Evolutionary conservation across 2,329 filamentous ascomycete genomes (phyloP).

Genomic region (Beauveria sp.): DNA sequence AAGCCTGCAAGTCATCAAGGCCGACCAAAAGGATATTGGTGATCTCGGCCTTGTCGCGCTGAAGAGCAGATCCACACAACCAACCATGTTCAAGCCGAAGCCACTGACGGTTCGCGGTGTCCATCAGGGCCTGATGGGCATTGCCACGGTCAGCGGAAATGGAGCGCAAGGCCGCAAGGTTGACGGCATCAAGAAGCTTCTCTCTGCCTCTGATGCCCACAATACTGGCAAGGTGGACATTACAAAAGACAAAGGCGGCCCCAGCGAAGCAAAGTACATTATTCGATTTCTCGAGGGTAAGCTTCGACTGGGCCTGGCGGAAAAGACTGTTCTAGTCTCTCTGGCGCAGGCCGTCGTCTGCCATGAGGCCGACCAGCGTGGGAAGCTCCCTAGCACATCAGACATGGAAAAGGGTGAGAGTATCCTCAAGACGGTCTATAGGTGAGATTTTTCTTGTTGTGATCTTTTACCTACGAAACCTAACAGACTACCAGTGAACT

Average conservation of each 20-base stretch:
- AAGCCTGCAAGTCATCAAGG: constrained; percentile 81
- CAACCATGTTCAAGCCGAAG: constrained; percentile 98
- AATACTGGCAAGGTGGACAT: constrained; percentile 77
- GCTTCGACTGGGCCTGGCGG: constrained; percentile 80
- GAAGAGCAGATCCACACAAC: constrained; percentile 90
- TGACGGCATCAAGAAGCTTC: constrained; percentile 87
- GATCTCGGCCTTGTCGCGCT: constrained; percentile 91
- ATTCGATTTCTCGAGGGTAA: constrained; percentile 93
- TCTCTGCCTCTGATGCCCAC: constrained; percentile 80
- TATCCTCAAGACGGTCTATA: constrained; percentile 84
- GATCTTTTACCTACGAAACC: constrained; percentile 2
- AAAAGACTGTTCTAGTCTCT: constrained; percentile 84
- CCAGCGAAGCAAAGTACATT: constrained; percentile 91
- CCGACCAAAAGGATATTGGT: constrained; percentile 92
- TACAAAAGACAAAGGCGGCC: constrained; percentile 81
- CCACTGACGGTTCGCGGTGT: constrained; percentile 79
- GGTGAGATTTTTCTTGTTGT: constrained; percentile 36
- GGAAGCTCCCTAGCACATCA: constrained; percentile 61
- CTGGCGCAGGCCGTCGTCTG: constrained; percentile 81
- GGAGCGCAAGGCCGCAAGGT: constrained; percentile 88
- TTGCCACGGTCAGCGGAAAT: constrained; percentile 79
- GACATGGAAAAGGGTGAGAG: constrained; percentile 78
- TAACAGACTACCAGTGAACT: constrained; percentile 61
- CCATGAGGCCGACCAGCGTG: constrained; percentile 68
- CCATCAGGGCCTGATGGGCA: constrained; percentile 77